Conservation (phyloP, 139 green algal genomes). For the Coccomyxa sp. region DNA sequence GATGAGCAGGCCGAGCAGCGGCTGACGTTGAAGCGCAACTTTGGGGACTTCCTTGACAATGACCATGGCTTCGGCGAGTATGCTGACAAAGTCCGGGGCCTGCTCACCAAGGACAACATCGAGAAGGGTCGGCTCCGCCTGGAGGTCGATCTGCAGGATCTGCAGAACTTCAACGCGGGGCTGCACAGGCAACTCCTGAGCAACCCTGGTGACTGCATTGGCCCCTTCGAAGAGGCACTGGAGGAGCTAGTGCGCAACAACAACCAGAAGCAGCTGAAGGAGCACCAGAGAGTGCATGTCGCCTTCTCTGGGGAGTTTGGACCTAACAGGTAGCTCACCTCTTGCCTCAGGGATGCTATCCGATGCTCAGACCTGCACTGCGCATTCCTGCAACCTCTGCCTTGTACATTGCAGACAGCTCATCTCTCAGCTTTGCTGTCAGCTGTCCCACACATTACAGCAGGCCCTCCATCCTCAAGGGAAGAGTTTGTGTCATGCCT, state of each 20-base stretch:
- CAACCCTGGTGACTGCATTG: slow-evolving; percentile 71
- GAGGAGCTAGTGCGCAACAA: slow-evolving; percentile 47
- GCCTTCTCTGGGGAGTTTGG: slow-evolving; percentile 91
- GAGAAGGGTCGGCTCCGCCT: slow-evolving; percentile 25
- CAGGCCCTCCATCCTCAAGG: no score
- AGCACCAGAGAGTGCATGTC: slow-evolving; percentile 56
- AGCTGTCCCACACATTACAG: no score
- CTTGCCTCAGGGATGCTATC: no score
- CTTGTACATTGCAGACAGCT: no score
- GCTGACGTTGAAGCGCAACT: slow-evolving; percentile 65
- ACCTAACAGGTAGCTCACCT: slow-evolving; percentile 38
- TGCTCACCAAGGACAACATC: slow-evolving; percentile 41
- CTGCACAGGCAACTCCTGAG: slow-evolving; percentile 66
- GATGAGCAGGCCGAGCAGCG: slow-evolving; percentile 36
- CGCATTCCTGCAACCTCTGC: no score
- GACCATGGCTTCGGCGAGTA: slow-evolving; percentile 59
- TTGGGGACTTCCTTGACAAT: slow-evolving; percentile 75
- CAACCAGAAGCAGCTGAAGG: slow-evolving; percentile 33
- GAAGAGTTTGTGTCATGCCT: no score
- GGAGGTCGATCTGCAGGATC: slow-evolving; percentile 55
- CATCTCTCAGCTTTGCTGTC: not conserved
- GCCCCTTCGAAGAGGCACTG: slow-evolving; percentile 85
- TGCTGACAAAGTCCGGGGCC: slow-evolving; percentile 39
- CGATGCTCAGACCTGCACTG: no score
- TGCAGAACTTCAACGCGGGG: slow-evolving; percentile 69